phyloP scores from a whole-genome alignment of 2,329 filamentous ascomycete species.

The Westerdykella sp. region DNA sequence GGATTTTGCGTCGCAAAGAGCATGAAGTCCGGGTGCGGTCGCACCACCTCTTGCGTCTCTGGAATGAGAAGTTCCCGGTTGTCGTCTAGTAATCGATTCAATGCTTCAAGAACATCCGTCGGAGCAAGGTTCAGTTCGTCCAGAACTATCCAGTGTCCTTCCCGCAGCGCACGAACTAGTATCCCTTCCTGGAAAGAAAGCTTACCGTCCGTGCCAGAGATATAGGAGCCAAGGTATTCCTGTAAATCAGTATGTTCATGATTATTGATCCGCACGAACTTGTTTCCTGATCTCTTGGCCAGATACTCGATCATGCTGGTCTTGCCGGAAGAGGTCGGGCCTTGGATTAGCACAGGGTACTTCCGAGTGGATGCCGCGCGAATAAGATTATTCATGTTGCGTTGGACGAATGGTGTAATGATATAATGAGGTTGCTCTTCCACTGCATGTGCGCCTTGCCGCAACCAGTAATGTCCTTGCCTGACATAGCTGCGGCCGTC shows the following conservation, averaged over 20 bases:
- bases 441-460: slow-evolving; percentile 61
- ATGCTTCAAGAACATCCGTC: slow-evolving; percentile 90
- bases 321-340: slow-evolving; percentile 94
- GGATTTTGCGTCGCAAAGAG: slow-evolving; percentile 98
- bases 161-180: slow-evolving; percentile 82
- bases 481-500: slow-evolving; percentile 75
- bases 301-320: slow-evolving; percentile 99
- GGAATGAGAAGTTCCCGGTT: slow-evolving; percentile 93
- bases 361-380: slow-evolving; percentile 84
- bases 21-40: slow-evolving; percentile 92
- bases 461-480: slow-evolving; percentile 88
- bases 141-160: slow-evolving; percentile 96
- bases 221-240: slow-evolving; percentile 92
- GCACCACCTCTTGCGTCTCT: slow-evolving; percentile 90
- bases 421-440: slow-evolving; percentile 85
- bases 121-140: slow-evolving; percentile 96
- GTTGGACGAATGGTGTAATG: slow-evolving; percentile 88
- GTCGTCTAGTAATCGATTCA: slow-evolving; percentile 93
- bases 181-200: slow-evolving; percentile 89
- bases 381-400: slow-evolving; percentile 90
- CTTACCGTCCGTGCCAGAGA: slow-evolving; percentile 78
- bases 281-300: slow-evolving; percentile 93
- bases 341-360: slow-evolving; percentile 92
- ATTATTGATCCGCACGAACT: slow-evolving; percentile 98
- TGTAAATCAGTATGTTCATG: slow-evolving; percentile 98